These are phyloP conservation scores for Phaeosphaeriaceae sp. DNA, from an alignment of 2,329 filamentous ascomycete genomes.

Conservation along the genomic window DNA sequence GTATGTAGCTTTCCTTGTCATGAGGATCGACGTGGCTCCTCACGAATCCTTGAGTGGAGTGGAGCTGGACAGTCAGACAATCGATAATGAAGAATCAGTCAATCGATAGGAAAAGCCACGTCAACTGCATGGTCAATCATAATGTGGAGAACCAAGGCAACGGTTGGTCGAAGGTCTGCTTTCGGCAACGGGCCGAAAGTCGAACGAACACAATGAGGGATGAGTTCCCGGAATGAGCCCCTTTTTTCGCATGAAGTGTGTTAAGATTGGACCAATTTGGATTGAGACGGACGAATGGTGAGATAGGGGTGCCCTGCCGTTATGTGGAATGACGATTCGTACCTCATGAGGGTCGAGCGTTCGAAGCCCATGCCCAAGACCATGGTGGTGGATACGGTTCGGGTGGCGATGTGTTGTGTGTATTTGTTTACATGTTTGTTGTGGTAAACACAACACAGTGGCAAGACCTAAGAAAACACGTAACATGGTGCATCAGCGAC, in stretches of 20 bases:
- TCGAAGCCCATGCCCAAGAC: conserved; percentile 10
- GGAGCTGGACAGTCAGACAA: background rate
- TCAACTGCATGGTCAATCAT: conserved; percentile 32
- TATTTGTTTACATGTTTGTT: conserved; percentile 3
- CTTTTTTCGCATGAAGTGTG: conserved; percentile 29
- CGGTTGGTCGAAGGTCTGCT: conserved; percentile 22
- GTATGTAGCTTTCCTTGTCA: no score
- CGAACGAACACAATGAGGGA: conserved; percentile 19
- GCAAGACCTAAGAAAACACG: conserved; percentile 2
- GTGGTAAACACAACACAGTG: background rate
- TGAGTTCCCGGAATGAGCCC: conserved; percentile 15
- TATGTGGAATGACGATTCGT: conserved; percentile 5
- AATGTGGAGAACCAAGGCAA: conserved; percentile 39
- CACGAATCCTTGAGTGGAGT: no score
- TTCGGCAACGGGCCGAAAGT: conserved; percentile 24
- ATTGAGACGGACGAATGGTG: background rate
- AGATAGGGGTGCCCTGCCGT: conserved; percentile 15
- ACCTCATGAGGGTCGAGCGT: conserved; percentile 12
- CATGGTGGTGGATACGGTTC: conserved; percentile 7
- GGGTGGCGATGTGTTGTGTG: background rate
- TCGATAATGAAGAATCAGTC: conserved; percentile 4
- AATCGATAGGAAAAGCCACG: conserved; percentile 26
- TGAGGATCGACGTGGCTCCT: no score
- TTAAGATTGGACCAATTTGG: conserved; percentile 31
- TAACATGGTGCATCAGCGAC: conserved; percentile 2